These are phyloP conservation scores for Bassia scoparia DNA, from an alignment of 148 eudicot species.

Conservation along the genomic window DNA sequence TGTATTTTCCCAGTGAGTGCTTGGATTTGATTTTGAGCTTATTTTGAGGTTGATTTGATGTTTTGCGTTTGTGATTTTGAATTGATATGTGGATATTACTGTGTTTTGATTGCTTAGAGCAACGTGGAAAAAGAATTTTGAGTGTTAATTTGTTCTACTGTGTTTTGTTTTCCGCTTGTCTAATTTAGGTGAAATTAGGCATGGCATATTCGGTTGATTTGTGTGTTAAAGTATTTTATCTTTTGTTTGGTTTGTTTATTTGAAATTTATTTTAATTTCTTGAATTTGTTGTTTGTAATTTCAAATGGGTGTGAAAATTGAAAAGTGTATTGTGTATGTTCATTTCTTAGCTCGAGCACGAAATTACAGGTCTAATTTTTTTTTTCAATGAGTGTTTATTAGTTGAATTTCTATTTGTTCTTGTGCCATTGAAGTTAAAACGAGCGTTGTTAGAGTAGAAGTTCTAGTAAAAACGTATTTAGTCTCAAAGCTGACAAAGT, in stretches of 20 bases:
- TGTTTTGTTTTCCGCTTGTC: too few species aligned
- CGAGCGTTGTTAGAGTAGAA: too few species aligned
- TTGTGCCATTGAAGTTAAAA: too few species aligned
- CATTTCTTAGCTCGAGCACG: not conserved
- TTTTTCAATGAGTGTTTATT: too few species aligned
- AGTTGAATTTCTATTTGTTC: too few species aligned
- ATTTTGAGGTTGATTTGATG: not conserved
- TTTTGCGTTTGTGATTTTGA: not conserved
- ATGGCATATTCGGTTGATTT: not conserved
- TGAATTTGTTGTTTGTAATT: not conserved
- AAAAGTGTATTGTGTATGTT: not conserved
- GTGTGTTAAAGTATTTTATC: not conserved
- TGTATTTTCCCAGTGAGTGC: constrained; percentile 69
- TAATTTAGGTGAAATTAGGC: not conserved
- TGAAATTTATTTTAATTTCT: not conserved
- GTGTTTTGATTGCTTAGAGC: not conserved
- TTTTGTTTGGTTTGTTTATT: not conserved
- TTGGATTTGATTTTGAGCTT: not conserved
- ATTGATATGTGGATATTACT: not conserved
- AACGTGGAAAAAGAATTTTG: not conserved
- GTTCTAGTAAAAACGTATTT: too few species aligned
- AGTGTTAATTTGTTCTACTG: too few species aligned
- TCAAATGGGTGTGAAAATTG: not conserved
- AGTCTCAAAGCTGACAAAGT: too few species aligned
- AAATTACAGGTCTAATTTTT: too few species aligned